phyloP scores from a whole-genome alignment of 371 early-diverging fungal species.

The Thermomucor indicae-seudaticae region DNA sequence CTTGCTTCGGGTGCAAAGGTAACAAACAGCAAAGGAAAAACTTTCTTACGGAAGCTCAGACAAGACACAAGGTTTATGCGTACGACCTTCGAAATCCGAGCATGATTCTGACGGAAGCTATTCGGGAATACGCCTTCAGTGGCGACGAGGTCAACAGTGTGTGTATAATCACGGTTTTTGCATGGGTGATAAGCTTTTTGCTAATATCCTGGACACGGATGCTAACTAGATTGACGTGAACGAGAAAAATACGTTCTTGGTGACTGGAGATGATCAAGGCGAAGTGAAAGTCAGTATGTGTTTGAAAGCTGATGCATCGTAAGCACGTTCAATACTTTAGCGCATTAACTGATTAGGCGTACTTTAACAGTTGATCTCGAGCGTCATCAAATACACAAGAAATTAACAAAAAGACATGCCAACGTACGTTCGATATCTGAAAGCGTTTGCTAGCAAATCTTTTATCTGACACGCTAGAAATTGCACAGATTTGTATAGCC shows the following conservation, averaged over 20 bases:
- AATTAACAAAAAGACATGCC: slow-evolving; percentile 31
- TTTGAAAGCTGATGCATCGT: too few relatives aligned
- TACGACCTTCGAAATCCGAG: slow-evolving; percentile 35
- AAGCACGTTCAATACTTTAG: too few relatives aligned
- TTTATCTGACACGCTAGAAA: too few relatives aligned
- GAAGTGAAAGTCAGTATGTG: slow-evolving; percentile 33
- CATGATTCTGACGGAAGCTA: slow-evolving; percentile 20
- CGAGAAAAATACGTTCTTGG: slow-evolving; percentile 32
- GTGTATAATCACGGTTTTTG: slow-evolving; percentile 1
- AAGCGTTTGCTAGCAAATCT: too few relatives aligned
- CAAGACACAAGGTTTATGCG: slow-evolving; percentile 19
- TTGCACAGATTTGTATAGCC: slow-evolving; percentile 37
- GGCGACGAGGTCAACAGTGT: slow-evolving; percentile 43
- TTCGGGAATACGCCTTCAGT: slow-evolving; percentile 26
- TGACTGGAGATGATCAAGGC: slow-evolving; percentile 41
- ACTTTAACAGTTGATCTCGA: slow-evolving; percentile 30
- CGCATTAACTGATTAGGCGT: too few relatives aligned
- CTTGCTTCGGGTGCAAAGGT: slow-evolving; percentile 35
- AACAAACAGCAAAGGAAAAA: background rate
- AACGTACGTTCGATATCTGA: slow-evolving; percentile 17
- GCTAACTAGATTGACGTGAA: slow-evolving; percentile 37
- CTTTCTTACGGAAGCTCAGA: background rate
- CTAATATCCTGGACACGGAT: background rate
- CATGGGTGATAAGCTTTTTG: background rate
- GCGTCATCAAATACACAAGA: slow-evolving; percentile 36